Evolutionary conservation across 495 filamentous ascomycete genomes (phyloP), one percentile per base, ranked within the genome.

Genomic region (Hypoxylon fragiforme): DNA sequence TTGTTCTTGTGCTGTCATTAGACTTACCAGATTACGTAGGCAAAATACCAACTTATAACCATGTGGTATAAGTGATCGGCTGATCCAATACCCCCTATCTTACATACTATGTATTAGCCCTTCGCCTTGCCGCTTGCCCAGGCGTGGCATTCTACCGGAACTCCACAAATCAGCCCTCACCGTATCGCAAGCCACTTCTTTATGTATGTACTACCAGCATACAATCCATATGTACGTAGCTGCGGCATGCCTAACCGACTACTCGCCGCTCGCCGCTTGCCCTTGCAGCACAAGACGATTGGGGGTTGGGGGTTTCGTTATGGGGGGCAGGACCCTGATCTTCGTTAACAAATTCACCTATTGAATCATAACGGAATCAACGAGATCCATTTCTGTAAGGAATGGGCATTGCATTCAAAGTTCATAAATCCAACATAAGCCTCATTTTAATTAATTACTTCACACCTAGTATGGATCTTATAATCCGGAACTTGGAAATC

Each of bases 141-240:
- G 43, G 37, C 37, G 40, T 59, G 52, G 20, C 31, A 37, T 20
- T 49, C 19, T 30, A 39, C 31, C 52, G 36, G 22, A 37, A 44
- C 44, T 43, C 56, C 56, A 41, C 56, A 56, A 56, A 60, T 60
- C 56, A 60, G 39, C 49, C 47, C 41, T 59, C 49, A 53, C 44
- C 49, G 22, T 54, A 43, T 50, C 41, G 7, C 32, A 54, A 50
- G 22, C 37, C 38, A 44, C 38, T 11, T 7, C 36, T 42, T 21
- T 30, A 14, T 16, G n/a, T 30, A n/a, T n/a, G n/a, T n/a, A n/a
- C n/a, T n/a, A n/a, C n/a, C n/a, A n/a, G n/a, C n/a, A n/a, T n/a
- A n/a, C n/a, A n/a, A n/a, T n/a, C n/a, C n/a, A n/a, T n/a, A n/a
- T n/a, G n/a, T n/a, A n/a, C n/a, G n/a, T 28, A 43, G 22, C 32